Percentiles rank a stretch among this genome's conserved stretches.
These are phyloP conservation scores for Plectosphaerella cucumerina DNA, from an alignment of 2,329 filamentous ascomycete genomes.

Conservation along the genomic window DNA sequence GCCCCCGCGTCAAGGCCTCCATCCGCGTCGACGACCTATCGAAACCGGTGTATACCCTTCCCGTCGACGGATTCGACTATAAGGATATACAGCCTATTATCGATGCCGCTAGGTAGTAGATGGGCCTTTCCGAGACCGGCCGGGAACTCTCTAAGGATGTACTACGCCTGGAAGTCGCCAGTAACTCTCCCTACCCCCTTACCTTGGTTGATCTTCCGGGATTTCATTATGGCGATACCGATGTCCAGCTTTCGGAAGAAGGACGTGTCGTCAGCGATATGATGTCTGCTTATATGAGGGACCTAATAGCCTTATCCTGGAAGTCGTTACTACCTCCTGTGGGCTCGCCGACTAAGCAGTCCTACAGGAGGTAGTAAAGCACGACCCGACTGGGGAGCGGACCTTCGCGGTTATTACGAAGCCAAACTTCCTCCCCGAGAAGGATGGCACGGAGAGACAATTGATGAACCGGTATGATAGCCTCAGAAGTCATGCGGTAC, in stretches of 20 bases:
- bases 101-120: conserved; percentile 42
- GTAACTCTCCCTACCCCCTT: conserved; percentile 39
- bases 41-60: conserved; percentile 16
- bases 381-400: conserved; percentile 38
- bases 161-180: conserved; percentile 39
- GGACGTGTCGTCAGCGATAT: conserved; percentile 25
- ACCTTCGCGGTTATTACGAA: conserved; percentile 58
- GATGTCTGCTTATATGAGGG: conserved; percentile 50
- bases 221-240: conserved; percentile 26
- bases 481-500: conserved; percentile 23
- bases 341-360: conserved; percentile 50
- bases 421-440: conserved; percentile 37
- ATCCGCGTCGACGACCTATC: conserved; percentile 29
- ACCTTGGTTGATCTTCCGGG: conserved; percentile 54
- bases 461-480: conserved; percentile 28
- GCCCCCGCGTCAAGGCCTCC: conserved; percentile 33
- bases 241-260: conserved; percentile 23
- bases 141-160: conserved; percentile 39
- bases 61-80: conserved; percentile 28
- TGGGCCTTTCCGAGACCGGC: conserved; percentile 34
- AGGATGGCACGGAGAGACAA: conserved; percentile 31
- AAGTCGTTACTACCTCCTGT: conserved; percentile 44
- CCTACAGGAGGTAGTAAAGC: conserved; percentile 33
- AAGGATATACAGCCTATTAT: conserved; percentile 44
- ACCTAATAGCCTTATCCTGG: conserved; percentile 56